These are phyloP conservation scores for Hypoxylon sp. DNA, from an alignment of 2,329 filamentous ascomycete genomes.

Conservation along the genomic window DNA sequence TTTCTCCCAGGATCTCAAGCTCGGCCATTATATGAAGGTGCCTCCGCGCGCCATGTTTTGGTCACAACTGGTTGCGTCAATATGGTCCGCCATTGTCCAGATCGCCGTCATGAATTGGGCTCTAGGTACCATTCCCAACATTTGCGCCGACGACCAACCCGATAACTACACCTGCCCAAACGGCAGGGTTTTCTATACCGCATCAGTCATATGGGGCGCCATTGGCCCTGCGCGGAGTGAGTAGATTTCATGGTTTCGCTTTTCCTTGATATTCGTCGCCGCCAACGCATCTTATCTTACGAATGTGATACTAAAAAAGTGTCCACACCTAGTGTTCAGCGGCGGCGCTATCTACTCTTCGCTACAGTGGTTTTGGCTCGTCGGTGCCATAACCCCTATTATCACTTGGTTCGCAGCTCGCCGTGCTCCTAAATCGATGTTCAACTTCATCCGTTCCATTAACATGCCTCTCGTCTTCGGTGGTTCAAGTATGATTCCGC, in stretches of 20 bases:
- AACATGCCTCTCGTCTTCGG: constrained; percentile 79
- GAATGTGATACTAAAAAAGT: constrained; percentile 6
- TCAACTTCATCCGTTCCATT: constrained; percentile 78
- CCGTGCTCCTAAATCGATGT: constrained; percentile 71
- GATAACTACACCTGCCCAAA: constrained; percentile 71
- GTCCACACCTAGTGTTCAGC: constrained; percentile 70
- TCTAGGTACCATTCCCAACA: constrained; percentile 70
- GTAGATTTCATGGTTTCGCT: constrained; percentile 15
- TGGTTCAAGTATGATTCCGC: constrained; percentile 74
- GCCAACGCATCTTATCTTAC: not conserved
- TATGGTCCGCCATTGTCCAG: constrained; percentile 64
- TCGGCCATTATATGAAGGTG: constrained; percentile 72
- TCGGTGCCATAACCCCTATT: constrained; percentile 74
- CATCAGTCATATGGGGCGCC: constrained; percentile 79
- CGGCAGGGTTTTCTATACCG: constrained; percentile 74
- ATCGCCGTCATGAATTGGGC: constrained; percentile 78
- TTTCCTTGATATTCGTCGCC: not conserved
- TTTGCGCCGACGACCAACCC: constrained; percentile 70
- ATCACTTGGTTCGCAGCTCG: constrained; percentile 75
- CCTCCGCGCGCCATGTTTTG: constrained; percentile 65
- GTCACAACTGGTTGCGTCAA: constrained; percentile 64
- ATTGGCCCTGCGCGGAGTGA: constrained; percentile 75
- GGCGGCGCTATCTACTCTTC: constrained; percentile 72
- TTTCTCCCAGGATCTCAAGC: constrained; percentile 76
- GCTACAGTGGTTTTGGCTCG: constrained; percentile 80